Conservation (phyloP, 352 stramenopile genomes). For the Elongisporangium undulatum region DNA sequence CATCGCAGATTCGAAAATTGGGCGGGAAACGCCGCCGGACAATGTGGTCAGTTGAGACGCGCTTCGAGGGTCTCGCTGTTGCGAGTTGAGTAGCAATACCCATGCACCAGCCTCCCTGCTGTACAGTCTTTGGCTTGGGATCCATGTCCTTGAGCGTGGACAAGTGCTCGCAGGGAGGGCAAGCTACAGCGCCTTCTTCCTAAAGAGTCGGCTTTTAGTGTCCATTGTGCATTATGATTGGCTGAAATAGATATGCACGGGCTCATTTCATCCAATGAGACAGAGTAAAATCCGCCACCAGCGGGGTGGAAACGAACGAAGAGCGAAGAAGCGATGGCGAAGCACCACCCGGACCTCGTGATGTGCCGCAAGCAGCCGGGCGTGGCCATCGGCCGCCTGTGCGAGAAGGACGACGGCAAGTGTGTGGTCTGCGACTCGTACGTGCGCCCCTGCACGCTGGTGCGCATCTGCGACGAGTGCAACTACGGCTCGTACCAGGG, state of each 20-base stretch:
- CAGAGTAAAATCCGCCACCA: neutral
- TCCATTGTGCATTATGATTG: neutral
- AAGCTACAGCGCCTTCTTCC: neutral
- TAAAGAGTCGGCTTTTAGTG: neutral
- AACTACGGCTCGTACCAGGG: constrained; percentile 98
- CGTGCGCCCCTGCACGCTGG: constrained; percentile 95
- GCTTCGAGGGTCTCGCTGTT: neutral
- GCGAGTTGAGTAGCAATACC: neutral
- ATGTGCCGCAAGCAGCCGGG: constrained; percentile 99
- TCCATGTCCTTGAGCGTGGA: neutral
- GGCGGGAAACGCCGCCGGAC: neutral
- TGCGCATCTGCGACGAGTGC: constrained; percentile 99
- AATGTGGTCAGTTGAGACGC: neutral
- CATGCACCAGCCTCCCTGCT: neutral
- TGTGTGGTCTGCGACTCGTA: constrained; percentile 99
- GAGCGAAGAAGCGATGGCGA: constrained; percentile 88
- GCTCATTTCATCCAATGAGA: neutral
- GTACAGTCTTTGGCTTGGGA: too few species aligned
- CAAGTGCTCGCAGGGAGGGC: neutral
- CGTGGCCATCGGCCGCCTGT: constrained; percentile 95
- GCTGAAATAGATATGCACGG: neutral
- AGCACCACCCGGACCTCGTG: constrained; percentile 99
- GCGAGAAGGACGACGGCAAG: constrained; percentile 99
- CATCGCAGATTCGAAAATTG: neutral
- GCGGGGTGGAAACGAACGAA: neutral